A percentile compares a stretch with the other conserved stretches of the same genome.
phyloP scores from a whole-genome alignment of 1,284 basidiomycete genomes.

The Agroathelia rolfsii region DNA sequence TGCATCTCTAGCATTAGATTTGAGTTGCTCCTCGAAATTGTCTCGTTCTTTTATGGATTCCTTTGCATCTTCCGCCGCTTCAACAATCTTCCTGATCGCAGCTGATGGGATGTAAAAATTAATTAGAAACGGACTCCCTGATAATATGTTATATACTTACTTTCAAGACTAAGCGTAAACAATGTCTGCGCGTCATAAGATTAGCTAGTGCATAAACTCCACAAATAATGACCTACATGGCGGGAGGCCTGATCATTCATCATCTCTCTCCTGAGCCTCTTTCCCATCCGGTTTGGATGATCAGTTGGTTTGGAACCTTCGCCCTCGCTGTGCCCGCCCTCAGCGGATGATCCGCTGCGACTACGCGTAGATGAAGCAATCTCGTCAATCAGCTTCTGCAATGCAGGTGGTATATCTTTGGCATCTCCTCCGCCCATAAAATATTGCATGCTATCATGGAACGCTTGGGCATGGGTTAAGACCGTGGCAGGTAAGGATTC shows the following conservation, averaged over 20 bases:
- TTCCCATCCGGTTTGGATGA: no score
- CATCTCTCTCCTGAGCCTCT: conserved; percentile 34
- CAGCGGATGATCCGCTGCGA: no score
- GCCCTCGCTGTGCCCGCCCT: no score
- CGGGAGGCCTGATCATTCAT: conserved; percentile 38
- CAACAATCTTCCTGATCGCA: conserved; percentile 30
- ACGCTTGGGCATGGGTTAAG: conserved; percentile 32
- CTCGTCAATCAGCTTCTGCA: conserved; percentile 37
- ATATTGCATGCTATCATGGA: conserved; percentile 37
- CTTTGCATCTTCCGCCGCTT: conserved; percentile 31
- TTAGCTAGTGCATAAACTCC: conserved; percentile 1
- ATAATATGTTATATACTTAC: no score
- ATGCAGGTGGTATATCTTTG: conserved; percentile 24
- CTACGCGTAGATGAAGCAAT: no score
- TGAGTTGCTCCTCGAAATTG: no score
- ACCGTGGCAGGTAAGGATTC: conserved; percentile 42
- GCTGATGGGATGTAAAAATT: conserved; percentile 18
- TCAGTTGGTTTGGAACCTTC: no score
- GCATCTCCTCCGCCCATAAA: conserved; percentile 19
- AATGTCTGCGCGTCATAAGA: conserved; percentile 31
- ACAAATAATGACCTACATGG: conserved; percentile 28
- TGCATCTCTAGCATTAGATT: no score
- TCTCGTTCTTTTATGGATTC: conserved; percentile 29
- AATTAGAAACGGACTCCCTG: conserved; percentile 1
- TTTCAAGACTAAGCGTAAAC: conserved; percentile 43